Conservation (phyloP, 768 basidiomycete species). For the Galerina sulciceps region DNA sequence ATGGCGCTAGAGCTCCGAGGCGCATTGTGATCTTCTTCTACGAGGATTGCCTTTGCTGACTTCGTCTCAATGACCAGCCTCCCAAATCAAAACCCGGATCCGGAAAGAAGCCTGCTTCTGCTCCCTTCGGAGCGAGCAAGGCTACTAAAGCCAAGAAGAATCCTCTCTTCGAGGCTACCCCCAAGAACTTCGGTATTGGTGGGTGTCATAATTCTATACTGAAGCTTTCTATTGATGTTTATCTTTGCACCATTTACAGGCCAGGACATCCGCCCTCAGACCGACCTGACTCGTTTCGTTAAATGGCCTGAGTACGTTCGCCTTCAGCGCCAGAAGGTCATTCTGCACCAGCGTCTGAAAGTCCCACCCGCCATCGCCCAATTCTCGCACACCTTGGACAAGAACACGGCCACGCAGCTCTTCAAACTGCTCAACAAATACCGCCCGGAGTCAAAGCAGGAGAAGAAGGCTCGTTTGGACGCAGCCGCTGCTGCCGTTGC, state of each 20-base stretch:
- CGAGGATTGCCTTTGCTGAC: conserved; percentile 42
- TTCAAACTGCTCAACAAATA: conserved; percentile 99
- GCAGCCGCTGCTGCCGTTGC: conserved; percentile 80
- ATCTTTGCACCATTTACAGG: conserved; percentile 49
- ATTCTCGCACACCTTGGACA: conserved; percentile 97
- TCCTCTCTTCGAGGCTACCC: conserved; percentile 90
- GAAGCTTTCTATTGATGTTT: neutral
- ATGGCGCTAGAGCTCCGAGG: conserved; percentile 56
- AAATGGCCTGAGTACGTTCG: conserved; percentile 99
- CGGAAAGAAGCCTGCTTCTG: conserved; percentile 85
- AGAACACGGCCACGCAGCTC: conserved; percentile 97
- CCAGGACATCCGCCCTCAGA: conserved; percentile 88
- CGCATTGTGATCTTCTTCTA: conserved; percentile 34
- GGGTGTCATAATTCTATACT: conserved; percentile 22
- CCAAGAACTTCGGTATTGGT: conserved; percentile 98
- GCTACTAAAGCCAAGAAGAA: conserved; percentile 82
- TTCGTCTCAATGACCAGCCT: conserved; percentile 95
- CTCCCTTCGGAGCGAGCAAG: conserved; percentile 83
- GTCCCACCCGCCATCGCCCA: conserved; percentile 98
- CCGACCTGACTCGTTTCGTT: conserved; percentile 95
- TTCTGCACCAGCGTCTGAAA: conserved; percentile 96
- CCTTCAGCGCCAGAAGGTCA: conserved; percentile 97
- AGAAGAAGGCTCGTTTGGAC: conserved; percentile 93
- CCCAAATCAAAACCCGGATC: conserved; percentile 73
- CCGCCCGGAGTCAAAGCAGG: conserved; percentile 91